Conservation (phyloP, 1,284 basidiomycete species). For the Ustilago nuda region DNA sequence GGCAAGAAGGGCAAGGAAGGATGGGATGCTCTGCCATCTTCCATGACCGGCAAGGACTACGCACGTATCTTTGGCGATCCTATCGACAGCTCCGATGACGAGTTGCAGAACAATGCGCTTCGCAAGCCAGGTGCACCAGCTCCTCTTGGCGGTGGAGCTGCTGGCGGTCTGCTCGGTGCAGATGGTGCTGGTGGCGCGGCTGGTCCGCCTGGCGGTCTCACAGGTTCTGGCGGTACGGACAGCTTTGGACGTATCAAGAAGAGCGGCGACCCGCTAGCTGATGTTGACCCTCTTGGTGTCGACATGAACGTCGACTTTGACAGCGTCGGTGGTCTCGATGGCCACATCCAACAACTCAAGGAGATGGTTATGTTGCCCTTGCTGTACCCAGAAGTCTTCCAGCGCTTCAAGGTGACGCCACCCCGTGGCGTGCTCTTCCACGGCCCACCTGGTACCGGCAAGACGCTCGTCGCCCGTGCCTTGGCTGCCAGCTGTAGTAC, state of each 20-base stretch:
- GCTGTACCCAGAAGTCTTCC: slow-evolving; percentile 96
- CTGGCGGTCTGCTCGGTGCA: slow-evolving; percentile 51
- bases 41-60: slow-evolving; percentile 66
- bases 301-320: slow-evolving; percentile 95
- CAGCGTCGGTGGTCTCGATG: slow-evolving; percentile 95
- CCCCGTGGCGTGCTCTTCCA: slow-evolving; percentile 96
- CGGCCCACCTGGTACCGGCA: slow-evolving; percentile 68
- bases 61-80: slow-evolving; percentile 63
- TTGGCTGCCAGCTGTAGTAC: slow-evolving; percentile 92
- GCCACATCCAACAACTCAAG: slow-evolving; percentile 95
- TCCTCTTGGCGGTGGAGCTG: slow-evolving; percentile 34
- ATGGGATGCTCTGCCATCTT: slow-evolving; percentile 58
- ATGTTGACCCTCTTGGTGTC: slow-evolving; percentile 94
- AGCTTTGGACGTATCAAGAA: slow-evolving; percentile 63
- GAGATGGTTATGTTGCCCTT: slow-evolving; percentile 98
- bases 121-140: slow-evolving; percentile 45
- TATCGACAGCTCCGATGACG: slow-evolving; percentile 65
- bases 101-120: slow-evolving; percentile 51
- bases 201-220: slow-evolving; percentile 49
- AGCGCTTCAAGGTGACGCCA: slow-evolving; percentile 92
- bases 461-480: slow-evolving; percentile 78
- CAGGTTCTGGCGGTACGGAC: slow-evolving; percentile 46
- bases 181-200: slow-evolving; percentile 48
- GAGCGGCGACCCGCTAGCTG: slow-evolving; percentile 78
- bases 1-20: slow-evolving; percentile 58